These are phyloP conservation scores for Talinum fruticosum DNA, from an alignment of 148 eudicot genomes.

Conservation along the genomic window DNA sequence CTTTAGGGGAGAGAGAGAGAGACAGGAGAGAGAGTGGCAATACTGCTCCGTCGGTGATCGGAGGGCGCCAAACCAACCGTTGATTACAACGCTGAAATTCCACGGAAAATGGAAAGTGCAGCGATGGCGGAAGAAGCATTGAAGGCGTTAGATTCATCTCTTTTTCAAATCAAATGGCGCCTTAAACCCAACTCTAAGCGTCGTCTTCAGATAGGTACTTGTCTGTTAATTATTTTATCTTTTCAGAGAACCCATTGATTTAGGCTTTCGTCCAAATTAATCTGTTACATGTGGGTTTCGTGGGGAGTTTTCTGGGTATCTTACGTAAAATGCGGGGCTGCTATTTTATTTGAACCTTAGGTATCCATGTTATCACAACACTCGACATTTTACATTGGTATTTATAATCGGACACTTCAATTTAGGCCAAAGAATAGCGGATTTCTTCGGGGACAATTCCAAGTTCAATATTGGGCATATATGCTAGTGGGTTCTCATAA, in stretches of 20 bases:
- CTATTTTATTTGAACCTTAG: too few relatives aligned
- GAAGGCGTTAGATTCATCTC: slow-evolving; percentile 40
- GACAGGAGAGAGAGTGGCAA: too few relatives aligned
- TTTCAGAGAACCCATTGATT: not conserved
- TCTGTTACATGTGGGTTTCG: not conserved
- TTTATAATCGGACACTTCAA: not conserved
- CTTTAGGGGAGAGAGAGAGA: too few relatives aligned
- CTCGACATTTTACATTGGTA: not conserved
- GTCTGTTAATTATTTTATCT: too few relatives aligned
- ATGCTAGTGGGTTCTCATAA: not conserved
- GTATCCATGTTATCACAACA: not conserved
- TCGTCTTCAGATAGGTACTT: slow-evolving; percentile 69
- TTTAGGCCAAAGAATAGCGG: not conserved
- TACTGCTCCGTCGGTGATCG: too few relatives aligned
- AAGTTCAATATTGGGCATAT: not conserved
- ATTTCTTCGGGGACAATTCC: not conserved
- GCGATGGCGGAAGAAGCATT: slow-evolving; percentile 35
- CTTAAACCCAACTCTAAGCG: slow-evolving; percentile 65
- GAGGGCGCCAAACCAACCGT: too few relatives aligned
- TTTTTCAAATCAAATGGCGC: slow-evolving; percentile 64
- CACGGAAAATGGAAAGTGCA: slow-evolving; percentile 10
- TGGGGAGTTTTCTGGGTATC: not conserved
- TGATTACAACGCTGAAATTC: too few relatives aligned
- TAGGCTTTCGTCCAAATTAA: not conserved
- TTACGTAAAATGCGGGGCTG: not conserved